Evolutionary conservation across 2,329 filamentous ascomycete species (phyloP), one percentile per base, ranked within the genome.

Genomic region (Colletotrichum sp.): DNA sequence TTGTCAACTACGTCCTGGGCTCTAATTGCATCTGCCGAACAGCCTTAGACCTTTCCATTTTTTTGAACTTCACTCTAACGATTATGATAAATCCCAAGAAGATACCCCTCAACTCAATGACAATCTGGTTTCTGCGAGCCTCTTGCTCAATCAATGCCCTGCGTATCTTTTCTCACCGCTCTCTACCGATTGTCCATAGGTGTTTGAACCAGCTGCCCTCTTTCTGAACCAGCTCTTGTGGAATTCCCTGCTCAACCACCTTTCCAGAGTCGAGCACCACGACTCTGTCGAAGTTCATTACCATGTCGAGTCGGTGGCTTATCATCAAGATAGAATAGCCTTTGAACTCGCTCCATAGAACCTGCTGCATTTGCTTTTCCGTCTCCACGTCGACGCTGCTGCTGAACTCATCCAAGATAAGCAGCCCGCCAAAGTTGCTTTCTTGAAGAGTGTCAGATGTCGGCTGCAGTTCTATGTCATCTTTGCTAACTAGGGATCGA

Each of bases 261-360:
- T 79, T 76, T 7, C 87, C 87, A 24, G 81, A 78, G 44, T 88
- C 84, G 83, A 89, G 84, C 10, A 89, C 85, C 3, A 85, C 82
- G 49, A 89, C 83, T 21, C 81, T 81, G 77, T 89, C 87, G 78
- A 88, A 89, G 69, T 87, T 86, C 68, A 88, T 82, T 55, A 90
- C 87, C 39, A 87, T 89, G 9, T 84, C 81, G 26, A 86, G 74
- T 18, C 84, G 80, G 72, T 86, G 84, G 62, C 81, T 83, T 1
- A 86, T 82, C 78, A 82, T 83, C 13, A 85, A 77, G 9, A 93
- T 87, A 4, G 44, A n/a, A 49, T 21, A 49, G n/a, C 44, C 7
- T 49, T 49, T 21, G 44, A 49, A 49, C 44, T 83, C 81, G 7
- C 36, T 34, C 62, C 34, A 32, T n/a, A 84, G 55, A 2, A 82